phyloP scores from a whole-genome alignment of 169 alveolate species.

The Plasmodium vinckei region DNA sequence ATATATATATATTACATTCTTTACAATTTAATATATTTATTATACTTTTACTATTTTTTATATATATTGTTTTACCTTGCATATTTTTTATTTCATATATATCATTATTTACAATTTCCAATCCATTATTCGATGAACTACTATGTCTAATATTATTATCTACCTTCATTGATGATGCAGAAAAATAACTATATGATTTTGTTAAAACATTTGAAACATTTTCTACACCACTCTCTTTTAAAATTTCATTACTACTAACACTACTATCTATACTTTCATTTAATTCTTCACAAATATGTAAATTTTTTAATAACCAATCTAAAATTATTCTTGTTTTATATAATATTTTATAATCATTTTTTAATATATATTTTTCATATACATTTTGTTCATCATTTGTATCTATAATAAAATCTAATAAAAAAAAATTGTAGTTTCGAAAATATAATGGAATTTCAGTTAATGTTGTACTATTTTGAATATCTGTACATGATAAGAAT shows the following conservation, averaged over 20 bases:
- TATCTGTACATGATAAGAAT: constrained; percentile 42
- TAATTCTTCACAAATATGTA: background rate
- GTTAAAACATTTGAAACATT: too few relatives aligned
- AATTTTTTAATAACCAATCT: constrained; percentile 31
- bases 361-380: constrained; percentile 30
- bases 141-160: background rate
- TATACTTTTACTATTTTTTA: constrained; percentile 30
- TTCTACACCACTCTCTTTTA: too few relatives aligned
- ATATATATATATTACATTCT: constrained; percentile 62
- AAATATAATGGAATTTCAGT: constrained; percentile 46
- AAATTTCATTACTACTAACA: background rate
- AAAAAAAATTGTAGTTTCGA: constrained; percentile 13
- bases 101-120: constrained; percentile 33
- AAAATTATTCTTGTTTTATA: constrained; percentile 44
- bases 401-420: constrained; percentile 59
- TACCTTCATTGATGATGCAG: too few relatives aligned
- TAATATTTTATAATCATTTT: constrained; percentile 31
- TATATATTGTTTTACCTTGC: constrained; percentile 30
- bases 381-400: constrained; percentile 52
- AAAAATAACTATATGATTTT: too few relatives aligned
- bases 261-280: background rate
- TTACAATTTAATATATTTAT: constrained; percentile 52
- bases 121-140: background rate
- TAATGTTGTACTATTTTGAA: constrained; percentile 14
- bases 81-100: constrained; percentile 25